Percentiles rank a stretch among this genome's conserved stretches.
Evolutionary conservation across 805 yeast genomes (phyloP).

Genomic region (Candida cerambycidarum): DNA sequence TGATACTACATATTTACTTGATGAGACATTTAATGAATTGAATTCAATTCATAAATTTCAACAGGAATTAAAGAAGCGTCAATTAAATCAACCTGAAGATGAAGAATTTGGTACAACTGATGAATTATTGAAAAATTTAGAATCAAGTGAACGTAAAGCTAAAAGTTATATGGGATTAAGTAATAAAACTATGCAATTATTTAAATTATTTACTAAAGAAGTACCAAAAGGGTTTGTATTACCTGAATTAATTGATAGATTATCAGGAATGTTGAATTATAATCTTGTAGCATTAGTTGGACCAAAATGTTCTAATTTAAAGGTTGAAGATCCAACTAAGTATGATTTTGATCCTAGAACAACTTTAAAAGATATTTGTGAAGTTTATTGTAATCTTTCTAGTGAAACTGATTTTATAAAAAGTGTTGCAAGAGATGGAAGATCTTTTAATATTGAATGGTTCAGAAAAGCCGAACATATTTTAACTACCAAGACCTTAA

Average conservation of each 20-base stretch:
- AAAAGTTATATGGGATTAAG: conserved; percentile 79
- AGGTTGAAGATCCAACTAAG: conserved; percentile 78
- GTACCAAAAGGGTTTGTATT: conserved; percentile 84
- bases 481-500: conserved; percentile 53
- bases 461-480: conserved; percentile 73
- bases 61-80: conserved; percentile 56
- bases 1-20: conserved; percentile 87
- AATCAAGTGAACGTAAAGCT: conserved; percentile 71
- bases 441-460: conserved; percentile 72
- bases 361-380: conserved; percentile 65
- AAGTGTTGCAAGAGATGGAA: conserved; percentile 88
- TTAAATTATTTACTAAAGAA: conserved; percentile 79
- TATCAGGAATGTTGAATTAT: conserved; percentile 95
- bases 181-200: conserved; percentile 75
- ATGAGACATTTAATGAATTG: conserved; percentile 83
- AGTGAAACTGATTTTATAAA: conserved; percentile 61
- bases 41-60: conserved; percentile 76
- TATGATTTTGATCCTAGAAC: conserved; percentile 81
- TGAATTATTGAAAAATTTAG: conserved; percentile 58
- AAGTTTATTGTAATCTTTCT: conserved; percentile 73
- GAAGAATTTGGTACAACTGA: conserved; percentile 54
- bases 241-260: conserved; percentile 87
- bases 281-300: conserved; percentile 93
- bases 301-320: conserved; percentile 85
- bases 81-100: conserved; percentile 27